phyloP scores from a whole-genome alignment of 208 protist species.

The Vickermania ingenoplastis region DNA sequence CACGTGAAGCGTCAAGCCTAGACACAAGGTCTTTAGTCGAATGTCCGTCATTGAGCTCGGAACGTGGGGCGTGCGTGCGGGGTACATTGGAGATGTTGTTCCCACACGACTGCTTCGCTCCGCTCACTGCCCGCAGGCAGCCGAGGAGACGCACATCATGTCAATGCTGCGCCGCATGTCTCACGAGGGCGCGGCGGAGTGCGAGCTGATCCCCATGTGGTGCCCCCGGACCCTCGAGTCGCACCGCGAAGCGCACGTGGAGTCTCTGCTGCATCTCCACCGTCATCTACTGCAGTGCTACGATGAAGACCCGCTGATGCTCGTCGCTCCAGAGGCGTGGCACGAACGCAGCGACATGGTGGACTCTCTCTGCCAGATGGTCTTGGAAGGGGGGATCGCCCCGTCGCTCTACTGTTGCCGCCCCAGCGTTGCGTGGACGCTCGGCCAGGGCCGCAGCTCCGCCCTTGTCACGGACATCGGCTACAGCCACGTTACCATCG shows the following conservation, averaged over 20 bases:
- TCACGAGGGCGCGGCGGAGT: slow-evolving; percentile 3
- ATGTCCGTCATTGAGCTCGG: slow-evolving; percentile 84
- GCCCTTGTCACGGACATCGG: slow-evolving; percentile 74
- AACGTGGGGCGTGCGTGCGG: slow-evolving; percentile 44
- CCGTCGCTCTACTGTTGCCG: slow-evolving; percentile 63
- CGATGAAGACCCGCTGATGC: slow-evolving; percentile 50
- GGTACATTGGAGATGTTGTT: slow-evolving; percentile 61
- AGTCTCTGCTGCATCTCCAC: slow-evolving; percentile 35
- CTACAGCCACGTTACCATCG: slow-evolving; percentile 55
- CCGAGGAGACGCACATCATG: slow-evolving; percentile 10
- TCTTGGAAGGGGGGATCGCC: slow-evolving; percentile 44
- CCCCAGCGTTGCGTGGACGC: slow-evolving; percentile 64
- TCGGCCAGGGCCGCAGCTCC: slow-evolving; percentile 46
- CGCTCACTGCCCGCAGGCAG: slow-evolving; percentile 9
- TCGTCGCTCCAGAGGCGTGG: slow-evolving; percentile 74
- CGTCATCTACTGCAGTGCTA: slow-evolving; percentile 27
- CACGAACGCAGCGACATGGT: slow-evolving; percentile 54
- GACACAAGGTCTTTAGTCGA: too few species aligned
- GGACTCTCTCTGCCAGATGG: slow-evolving; percentile 25
- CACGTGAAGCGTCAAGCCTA: too few species aligned
- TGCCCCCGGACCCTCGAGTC: slow-evolving; percentile 26
- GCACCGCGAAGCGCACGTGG: slow-evolving; percentile 34
- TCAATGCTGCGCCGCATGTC: neutral
- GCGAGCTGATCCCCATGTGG: slow-evolving; percentile 42
- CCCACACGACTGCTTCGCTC: slow-evolving; percentile 32